Evolutionary conservation across 179 eudicot species (phyloP).

Genomic region (Beta lomatogona): DNA sequence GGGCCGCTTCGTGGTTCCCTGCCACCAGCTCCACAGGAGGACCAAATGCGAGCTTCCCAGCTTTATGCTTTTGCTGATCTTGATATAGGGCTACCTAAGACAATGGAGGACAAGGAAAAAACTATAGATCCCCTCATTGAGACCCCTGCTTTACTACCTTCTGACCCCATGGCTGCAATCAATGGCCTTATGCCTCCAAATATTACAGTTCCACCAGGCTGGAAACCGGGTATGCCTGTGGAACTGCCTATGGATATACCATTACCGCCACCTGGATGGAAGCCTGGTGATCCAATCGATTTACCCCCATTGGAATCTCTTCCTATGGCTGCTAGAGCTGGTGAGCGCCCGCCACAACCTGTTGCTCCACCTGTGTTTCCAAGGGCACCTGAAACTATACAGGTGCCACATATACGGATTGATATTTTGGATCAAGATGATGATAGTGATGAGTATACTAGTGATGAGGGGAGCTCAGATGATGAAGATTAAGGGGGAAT

Average conservation of each 20-base stretch:
- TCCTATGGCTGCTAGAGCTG: constrained; percentile 50
- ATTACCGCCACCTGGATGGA: constrained; percentile 90
- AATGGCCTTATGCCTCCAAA: constrained; percentile 58
- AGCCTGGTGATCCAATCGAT: constrained; percentile 81
- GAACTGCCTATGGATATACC: constrained; percentile 69
- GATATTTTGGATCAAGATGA: constrained; percentile 62
- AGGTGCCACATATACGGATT: constrained; percentile 71
- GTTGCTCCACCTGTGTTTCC: constrained; percentile 44
- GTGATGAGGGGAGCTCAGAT: constrained; percentile 60
- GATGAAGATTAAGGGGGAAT: constrained; percentile 59
- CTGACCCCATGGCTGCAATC: constrained; percentile 40
- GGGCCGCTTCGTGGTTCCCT: constrained; percentile 91
- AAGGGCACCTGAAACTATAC: constrained; percentile 61
- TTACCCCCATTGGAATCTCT: constrained; percentile 68
- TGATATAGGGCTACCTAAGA: constrained; percentile 79
- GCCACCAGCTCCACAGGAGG: constrained; percentile 97
- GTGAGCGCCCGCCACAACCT: constrained; percentile 45
- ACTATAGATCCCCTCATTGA: constrained; percentile 63
- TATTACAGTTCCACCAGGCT: constrained; percentile 63
- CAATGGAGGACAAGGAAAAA: constrained; percentile 55
- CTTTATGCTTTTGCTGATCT: constrained; percentile 78
- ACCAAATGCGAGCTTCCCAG: constrained; percentile 94
- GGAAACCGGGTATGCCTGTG: constrained; percentile 93
- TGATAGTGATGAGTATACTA: constrained; percentile 75
- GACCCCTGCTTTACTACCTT: constrained; percentile 35